Base-by-base conservation (phyloP, 139 green algal genomes). In the Chlamydomonas sp. region DNA sequence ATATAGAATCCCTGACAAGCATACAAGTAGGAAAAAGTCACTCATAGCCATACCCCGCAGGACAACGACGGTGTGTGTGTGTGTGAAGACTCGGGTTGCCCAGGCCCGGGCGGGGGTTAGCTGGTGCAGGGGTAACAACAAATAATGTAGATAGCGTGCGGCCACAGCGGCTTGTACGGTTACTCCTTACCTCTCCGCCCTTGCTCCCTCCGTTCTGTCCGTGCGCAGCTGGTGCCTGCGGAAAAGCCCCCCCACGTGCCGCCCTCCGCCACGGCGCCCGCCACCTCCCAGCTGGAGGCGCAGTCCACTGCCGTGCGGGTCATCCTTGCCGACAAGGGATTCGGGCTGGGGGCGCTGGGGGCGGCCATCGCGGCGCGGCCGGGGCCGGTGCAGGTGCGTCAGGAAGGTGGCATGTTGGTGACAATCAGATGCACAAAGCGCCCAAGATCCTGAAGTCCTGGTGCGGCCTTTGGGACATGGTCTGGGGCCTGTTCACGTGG, bases 271-370 rank as follows among this genome's bases (percentile, higher is more conserved):
- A 88, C 84, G 5, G 75, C 84, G 20, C 84, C 84, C 17, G 84
- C 84, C 17, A 77, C 76, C 1, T 78, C 63, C 63, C 84, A 88
- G 67, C 58, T 92, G 84, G 89, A 92, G 66, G 88, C 89, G 31
- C 77, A 84, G 14, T 83, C 77, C 68, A 92, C 89, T 63, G 89
- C 89, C 0, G 74, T 89, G 75, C 85, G 89, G 2, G 89, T 92
- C 62, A 85, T 83, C 59, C 71, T 92, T 5, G 85, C 85, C 63
- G 89, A 92, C 68, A 79, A 80, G 61, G 85, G 73, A 18, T 92
- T 86, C 57, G 76, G 83, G 12, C 59, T 90, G 85, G 85, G 80
- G 0, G 88, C 80, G 20, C 77, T 91, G 63, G 57, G 49, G 17
- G 63, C 77, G 49, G 84, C 84, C 75, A 83, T 88, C 18, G 75